phyloP scores from a whole-genome alignment of 2,329 filamentous ascomycete species.

The Dothideomycetidae sp. region DNA sequence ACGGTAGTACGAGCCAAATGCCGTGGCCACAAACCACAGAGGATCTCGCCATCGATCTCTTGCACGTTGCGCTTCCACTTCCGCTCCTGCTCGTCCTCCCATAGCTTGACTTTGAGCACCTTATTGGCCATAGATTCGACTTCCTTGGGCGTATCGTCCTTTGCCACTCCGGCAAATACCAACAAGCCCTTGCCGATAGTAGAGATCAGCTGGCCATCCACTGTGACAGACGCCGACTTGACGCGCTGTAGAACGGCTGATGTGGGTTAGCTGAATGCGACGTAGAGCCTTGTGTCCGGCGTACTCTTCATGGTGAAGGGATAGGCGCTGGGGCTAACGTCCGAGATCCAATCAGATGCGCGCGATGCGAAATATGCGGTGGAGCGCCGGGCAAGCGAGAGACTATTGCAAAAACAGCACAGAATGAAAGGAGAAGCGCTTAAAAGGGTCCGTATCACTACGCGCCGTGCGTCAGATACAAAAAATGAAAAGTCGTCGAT shows the following conservation, averaged over 20 bases:
- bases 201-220: constrained; percentile 80
- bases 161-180: constrained; percentile 81
- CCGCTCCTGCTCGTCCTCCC: constrained; percentile 65
- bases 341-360: background rate
- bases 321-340: background rate
- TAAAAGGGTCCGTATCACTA: no score
- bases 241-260: constrained; percentile 85
- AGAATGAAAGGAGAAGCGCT: no score
- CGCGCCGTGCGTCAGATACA: no score
- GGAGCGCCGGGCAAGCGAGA: background rate
- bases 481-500: no score
- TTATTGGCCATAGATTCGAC: constrained; percentile 71
- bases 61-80: constrained; percentile 87
- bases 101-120: constrained; percentile 78
- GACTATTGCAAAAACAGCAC: no score
- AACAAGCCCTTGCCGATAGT: constrained; percentile 81
- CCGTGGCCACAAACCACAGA: constrained; percentile 80
- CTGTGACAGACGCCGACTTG: constrained; percentile 86
- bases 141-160: constrained; percentile 80
- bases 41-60: constrained; percentile 78
- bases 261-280: no score
- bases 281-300: no score
- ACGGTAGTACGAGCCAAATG: no score
- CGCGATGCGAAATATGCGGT: background rate
- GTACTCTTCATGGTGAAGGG: constrained; percentile 28